These are phyloP conservation scores for Kondoa malvinella DNA, from an alignment of 768 basidiomycete genomes.

Conservation along the genomic window DNA sequence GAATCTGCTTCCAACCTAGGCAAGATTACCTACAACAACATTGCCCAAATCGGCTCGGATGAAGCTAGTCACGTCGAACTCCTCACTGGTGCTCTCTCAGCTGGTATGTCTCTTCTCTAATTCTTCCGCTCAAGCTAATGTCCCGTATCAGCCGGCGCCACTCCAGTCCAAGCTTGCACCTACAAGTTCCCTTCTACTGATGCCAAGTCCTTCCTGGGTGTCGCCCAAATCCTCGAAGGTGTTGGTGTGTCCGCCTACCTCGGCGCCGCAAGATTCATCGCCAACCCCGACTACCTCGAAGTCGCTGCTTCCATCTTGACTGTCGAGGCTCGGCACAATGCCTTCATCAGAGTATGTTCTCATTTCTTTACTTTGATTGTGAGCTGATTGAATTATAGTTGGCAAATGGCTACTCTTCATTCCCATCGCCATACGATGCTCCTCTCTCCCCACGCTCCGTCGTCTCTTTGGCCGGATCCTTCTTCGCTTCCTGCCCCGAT, in stretches of 20 bases:
- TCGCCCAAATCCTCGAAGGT: conserved; percentile 42
- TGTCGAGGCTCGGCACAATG: conserved; percentile 35
- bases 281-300: conserved; percentile 35
- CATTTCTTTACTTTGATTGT: not conserved
- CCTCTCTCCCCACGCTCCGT: conserved; percentile 4
- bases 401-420: not conserved
- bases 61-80: conserved; percentile 43
- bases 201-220: conserved; percentile 39
- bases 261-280: conserved; percentile 10
- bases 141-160: conserved; percentile 18
- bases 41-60: conserved; percentile 42
- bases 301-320: conserved; percentile 47
- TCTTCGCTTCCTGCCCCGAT: conserved; percentile 15
- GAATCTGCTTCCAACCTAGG: conserved; percentile 30
- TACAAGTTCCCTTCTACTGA: conserved; percentile 41
- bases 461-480: conserved; percentile 13
- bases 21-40: conserved; percentile 39
- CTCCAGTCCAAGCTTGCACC: conserved; percentile 37
- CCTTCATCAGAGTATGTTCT: conserved; percentile 13
- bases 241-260: conserved; percentile 29
- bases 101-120: conserved; percentile 33
- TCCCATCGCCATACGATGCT: conserved; percentile 8
- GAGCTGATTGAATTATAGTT: not conserved
- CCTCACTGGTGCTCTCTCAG: conserved; percentile 32
- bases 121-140: conserved; percentile 26